Evolutionary conservation across 495 filamentous ascomycete species (phyloP).

Genomic region (Penicillium argentinense): DNA sequence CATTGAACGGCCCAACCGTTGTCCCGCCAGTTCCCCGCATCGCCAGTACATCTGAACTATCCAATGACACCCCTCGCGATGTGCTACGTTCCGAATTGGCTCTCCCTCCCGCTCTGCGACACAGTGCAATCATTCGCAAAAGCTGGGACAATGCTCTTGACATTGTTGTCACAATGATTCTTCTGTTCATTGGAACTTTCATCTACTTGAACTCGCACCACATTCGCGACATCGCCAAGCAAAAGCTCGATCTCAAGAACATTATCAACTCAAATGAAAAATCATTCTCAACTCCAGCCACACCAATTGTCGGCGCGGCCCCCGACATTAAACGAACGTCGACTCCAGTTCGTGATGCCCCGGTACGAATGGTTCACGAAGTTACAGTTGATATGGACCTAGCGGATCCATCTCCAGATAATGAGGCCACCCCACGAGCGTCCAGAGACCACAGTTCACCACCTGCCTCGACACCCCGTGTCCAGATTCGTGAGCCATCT

Average conservation of each 20-base stretch:
- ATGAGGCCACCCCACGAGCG: constrained; percentile 26
- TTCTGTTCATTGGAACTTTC: constrained; percentile 47
- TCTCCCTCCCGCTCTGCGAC: constrained; percentile 44
- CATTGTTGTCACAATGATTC: constrained; percentile 47
- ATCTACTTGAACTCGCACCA: constrained; percentile 52
- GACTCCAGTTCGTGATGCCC: constrained; percentile 15
- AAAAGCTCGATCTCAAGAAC: constrained; percentile 54
- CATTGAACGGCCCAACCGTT: constrained; percentile 40
- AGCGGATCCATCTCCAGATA: constrained; percentile 17
- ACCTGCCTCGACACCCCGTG: constrained; percentile 26
- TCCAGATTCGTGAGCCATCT: constrained; percentile 48
- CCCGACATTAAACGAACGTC: constrained; percentile 28
- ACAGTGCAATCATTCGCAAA: constrained; percentile 55
- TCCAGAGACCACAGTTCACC: constrained; percentile 22
- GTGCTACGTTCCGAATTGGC: constrained; percentile 42
- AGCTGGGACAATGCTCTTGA: constrained; percentile 53
- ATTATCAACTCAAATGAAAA: constrained; percentile 49
- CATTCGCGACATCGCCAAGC: constrained; percentile 48
- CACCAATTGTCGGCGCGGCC: constrained; percentile 33
- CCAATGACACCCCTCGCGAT: constrained; percentile 46
- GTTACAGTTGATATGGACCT: constrained; percentile 39
- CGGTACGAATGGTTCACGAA: constrained; percentile 18
- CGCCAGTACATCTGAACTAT: constrained; percentile 25
- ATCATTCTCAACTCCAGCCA: constrained; percentile 43
- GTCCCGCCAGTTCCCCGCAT: constrained; percentile 40